phyloP scores from a whole-genome alignment of 805 yeast genomes.

The Saturnispora halmiae region DNA sequence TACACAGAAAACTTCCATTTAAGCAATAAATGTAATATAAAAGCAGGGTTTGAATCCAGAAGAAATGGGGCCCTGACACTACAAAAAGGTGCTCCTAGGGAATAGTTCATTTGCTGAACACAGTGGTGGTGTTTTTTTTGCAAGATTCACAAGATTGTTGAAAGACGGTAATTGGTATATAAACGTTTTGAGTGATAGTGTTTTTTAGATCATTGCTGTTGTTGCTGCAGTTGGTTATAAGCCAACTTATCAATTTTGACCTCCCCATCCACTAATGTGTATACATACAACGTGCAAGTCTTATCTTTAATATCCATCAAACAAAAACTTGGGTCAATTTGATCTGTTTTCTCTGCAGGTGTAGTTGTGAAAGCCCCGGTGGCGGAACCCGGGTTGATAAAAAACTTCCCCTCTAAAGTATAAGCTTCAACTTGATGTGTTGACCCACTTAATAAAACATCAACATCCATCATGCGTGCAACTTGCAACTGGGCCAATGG shows the following conservation, averaged over 20 bases:
- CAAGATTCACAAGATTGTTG: no score
- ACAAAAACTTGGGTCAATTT: slow-evolving; percentile 76
- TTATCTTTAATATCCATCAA: slow-evolving; percentile 76
- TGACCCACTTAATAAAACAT: slow-evolving; percentile 86
- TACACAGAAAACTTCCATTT: not conserved
- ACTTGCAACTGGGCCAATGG: slow-evolving; percentile 73
- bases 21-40: not conserved
- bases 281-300: slow-evolving; percentile 73
- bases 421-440: slow-evolving; percentile 90
- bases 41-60: not conserved
- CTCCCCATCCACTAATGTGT: slow-evolving; percentile 70
- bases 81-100: not conserved
- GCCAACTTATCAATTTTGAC: slow-evolving; percentile 62
- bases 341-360: not conserved
- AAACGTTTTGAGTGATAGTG: no score
- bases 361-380: slow-evolving; percentile 67
- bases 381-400: slow-evolving; percentile 94
- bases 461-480: slow-evolving; percentile 89
- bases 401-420: slow-evolving; percentile 83
- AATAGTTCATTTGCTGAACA: not conserved
- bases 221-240: not conserved
- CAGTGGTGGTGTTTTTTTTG: not conserved
- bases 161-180: no score
- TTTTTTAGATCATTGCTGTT: no score
- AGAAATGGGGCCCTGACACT: not conserved